A percentile compares a stretch with the other conserved stretches of the same genome.
phyloP scores from a whole-genome alignment of 1,284 basidiomycete species.

The Rhodotorula sp. region DNA sequence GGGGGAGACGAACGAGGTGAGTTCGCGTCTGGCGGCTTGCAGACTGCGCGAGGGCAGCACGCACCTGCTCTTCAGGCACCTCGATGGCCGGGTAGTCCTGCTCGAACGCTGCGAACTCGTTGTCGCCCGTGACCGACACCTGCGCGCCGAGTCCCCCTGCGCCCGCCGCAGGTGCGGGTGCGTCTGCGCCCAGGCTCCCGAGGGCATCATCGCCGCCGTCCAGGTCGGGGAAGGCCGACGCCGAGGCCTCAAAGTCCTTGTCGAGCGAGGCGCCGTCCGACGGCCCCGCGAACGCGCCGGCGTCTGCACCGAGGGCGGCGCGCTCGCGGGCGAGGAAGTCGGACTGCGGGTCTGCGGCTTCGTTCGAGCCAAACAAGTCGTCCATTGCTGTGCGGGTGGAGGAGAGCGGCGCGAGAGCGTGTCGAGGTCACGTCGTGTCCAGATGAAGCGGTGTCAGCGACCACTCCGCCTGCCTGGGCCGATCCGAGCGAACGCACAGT shows the following conservation, averaged over 20 bases:
- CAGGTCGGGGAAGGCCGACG: constrained; percentile 81
- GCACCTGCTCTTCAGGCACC: constrained; percentile 52
- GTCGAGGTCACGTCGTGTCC: not conserved
- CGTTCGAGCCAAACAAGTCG: constrained; percentile 33
- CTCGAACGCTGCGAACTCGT: constrained; percentile 87
- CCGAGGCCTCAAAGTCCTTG: constrained; percentile 51
- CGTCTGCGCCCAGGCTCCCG: constrained; percentile 59
- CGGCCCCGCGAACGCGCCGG: constrained; percentile 1
- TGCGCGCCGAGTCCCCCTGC: constrained; percentile 56
- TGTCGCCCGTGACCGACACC: constrained; percentile 71
- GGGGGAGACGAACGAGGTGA: not conserved
- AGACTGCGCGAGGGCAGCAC: not conserved
- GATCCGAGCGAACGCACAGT: no score
- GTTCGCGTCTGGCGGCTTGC: not conserved
- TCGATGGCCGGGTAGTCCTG: constrained; percentile 84
- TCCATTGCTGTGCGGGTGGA: constrained; percentile 23
- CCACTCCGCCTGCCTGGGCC: no score
- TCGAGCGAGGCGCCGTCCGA: constrained; percentile 4
- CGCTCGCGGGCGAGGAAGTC: constrained; percentile 42
- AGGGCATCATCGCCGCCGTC: constrained; percentile 64
- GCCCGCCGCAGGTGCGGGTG: constrained; percentile 44
- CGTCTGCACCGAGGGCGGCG: constrained; percentile 31
- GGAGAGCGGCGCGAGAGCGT: not conserved
- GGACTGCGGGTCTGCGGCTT: constrained; percentile 20
- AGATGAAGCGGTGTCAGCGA: not conserved